Conservation (phyloP, 768 basidiomycete species). For the Trametes elegans region DNA sequence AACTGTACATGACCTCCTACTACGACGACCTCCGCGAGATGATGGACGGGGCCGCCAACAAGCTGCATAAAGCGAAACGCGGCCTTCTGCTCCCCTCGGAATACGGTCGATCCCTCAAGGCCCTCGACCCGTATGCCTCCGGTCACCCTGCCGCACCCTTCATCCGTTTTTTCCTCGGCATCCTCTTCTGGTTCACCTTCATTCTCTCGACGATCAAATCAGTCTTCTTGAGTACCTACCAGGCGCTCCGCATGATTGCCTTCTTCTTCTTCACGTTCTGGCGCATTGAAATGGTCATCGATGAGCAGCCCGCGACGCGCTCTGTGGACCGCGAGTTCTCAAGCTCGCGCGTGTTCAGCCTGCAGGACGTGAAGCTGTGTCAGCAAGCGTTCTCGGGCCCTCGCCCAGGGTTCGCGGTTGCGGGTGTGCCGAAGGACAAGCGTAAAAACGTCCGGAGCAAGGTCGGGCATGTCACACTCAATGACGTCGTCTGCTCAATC, state of each 20-base stretch:
- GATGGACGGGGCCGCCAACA: slow-evolving; percentile 12
- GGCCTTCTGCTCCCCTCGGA: slow-evolving; percentile 22
- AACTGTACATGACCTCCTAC: slow-evolving; percentile 26
- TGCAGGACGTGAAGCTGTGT: slow-evolving; percentile 23
- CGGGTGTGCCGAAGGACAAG: slow-evolving; percentile 18
- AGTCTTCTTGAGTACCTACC: slow-evolving; percentile 21
- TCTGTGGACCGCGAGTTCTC: slow-evolving; percentile 18
- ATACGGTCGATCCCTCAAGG: slow-evolving; percentile 14
- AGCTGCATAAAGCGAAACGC: slow-evolving; percentile 11
- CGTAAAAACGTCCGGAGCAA: slow-evolving; percentile 11
- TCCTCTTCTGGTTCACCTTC: slow-evolving; percentile 19
- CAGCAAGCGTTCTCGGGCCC: slow-evolving; percentile 26
- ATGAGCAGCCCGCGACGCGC: slow-evolving; percentile 7
- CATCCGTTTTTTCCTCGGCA: slow-evolving; percentile 15
- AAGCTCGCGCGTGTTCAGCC: slow-evolving; percentile 21
- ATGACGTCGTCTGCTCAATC: slow-evolving; percentile 26
- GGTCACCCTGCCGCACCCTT: slow-evolving; percentile 12
- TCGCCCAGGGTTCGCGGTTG: slow-evolving; percentile 17
- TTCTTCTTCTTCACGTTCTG: slow-evolving; percentile 24
- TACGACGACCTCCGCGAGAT: slow-evolving; percentile 19
- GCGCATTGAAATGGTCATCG: slow-evolving; percentile 27
- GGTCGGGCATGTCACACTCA: slow-evolving; percentile 23
- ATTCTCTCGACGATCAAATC: slow-evolving; percentile 2
- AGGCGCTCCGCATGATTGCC: slow-evolving; percentile 9
- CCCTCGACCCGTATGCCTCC: slow-evolving; percentile 18